Evolutionary conservation across 148 eudicot species (phyloP), one percentile per base, ranked within the genome.

Genomic region (Cornus controversa): DNA sequence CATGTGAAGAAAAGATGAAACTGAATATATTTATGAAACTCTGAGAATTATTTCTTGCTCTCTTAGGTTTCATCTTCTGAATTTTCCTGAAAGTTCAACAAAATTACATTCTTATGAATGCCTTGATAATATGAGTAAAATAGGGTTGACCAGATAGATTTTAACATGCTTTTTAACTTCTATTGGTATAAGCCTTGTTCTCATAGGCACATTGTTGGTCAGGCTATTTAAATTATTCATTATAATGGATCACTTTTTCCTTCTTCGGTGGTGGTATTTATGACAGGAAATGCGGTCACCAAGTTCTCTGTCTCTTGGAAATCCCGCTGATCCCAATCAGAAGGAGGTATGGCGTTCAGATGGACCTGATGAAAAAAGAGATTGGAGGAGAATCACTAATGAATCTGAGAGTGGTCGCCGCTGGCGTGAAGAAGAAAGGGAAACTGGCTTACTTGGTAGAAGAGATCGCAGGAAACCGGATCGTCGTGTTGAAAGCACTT

Each of bases 351-450:
- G 74, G 82, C 87, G 90, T 67, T 50, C 86, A 31, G 90, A 87
- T 63, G 82, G 68, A 3, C 54, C 82, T 31, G 91, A 88, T 74
- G 98, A 93, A 77, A 94, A 87, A 86, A 93, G 85, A 76, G 98
- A 93, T 75, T 90, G 98, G 97, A 89, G 94, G 79, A 91, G 82
- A 84, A 82, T 77, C 78, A 85, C 88, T 27, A 71, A 85, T 68
- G 98, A 96, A 72, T 81, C 85, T 77, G 97, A 95, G 54, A 84
- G 87, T 80, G 86, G 88, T 18, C 90, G 93, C 69, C 97, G 97
- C 73, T 96, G 99, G 99, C 98, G 97, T 54, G 99, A 96, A 86
- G 99, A 96, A 79, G 99, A 96, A 86, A 87, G 99, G 82, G 99
- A 96, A 88, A 96, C 98, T 72, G 93, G 99, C 78, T 84, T 96